Evolutionary conservation across 306 rosid species (phyloP).

Genomic region (Rosa chinensis): DNA sequence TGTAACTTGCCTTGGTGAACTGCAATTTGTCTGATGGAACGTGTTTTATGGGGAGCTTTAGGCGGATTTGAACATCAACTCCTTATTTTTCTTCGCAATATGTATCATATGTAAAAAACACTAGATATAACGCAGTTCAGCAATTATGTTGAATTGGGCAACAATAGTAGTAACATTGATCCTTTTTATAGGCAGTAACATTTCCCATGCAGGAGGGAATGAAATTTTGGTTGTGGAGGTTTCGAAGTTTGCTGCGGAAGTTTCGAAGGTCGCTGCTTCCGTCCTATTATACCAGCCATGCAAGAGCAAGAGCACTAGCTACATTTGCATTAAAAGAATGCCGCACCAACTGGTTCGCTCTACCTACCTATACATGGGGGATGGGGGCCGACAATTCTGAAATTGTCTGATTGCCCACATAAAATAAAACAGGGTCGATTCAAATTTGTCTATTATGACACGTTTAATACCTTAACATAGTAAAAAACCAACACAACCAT

Average conservation of each 20-base stretch:
- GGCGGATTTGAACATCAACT: not conserved
- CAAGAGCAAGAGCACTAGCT: not conserved
- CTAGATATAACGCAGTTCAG: too few species aligned
- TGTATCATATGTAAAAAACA: too few species aligned
- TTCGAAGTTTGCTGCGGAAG: not conserved
- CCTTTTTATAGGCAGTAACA: not conserved
- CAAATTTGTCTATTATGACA: too few species aligned
- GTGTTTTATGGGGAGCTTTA: slow-evolving; percentile 7
- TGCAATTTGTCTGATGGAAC: not conserved
- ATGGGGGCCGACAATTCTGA: not conserved
- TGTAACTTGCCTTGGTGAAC: not conserved
- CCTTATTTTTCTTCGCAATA: not conserved
- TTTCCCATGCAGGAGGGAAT: not conserved
- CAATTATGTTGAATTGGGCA: too few species aligned
- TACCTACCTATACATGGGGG: not conserved
- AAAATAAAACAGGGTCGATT: too few species aligned
- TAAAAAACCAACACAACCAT: too few species aligned
- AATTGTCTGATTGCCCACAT: too few species aligned
- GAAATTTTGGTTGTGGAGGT: not conserved
- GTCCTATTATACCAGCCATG: not conserved
- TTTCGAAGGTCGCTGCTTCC: not conserved
- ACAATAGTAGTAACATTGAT: too few species aligned
- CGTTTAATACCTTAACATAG: too few species aligned
- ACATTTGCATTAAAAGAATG: not conserved
- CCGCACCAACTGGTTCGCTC: not conserved